A percentile compares a stretch with the other conserved stretches of the same genome.
phyloP scores from a whole-genome alignment of 768 basidiomycete genomes.

The Pulveroboletus ravenelii region DNA sequence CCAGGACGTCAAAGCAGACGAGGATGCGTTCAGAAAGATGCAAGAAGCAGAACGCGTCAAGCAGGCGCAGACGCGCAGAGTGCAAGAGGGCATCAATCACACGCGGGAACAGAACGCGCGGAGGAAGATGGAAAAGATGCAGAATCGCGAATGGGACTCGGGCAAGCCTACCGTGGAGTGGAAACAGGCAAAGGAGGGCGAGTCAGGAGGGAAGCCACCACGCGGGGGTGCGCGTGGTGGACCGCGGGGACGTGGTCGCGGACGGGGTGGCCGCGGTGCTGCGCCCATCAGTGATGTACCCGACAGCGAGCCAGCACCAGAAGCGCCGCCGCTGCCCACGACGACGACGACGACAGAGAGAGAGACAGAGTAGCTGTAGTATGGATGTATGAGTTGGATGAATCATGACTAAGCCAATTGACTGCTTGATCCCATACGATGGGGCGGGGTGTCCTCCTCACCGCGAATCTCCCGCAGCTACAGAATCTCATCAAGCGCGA shows the following conservation, averaged over 20 bases:
- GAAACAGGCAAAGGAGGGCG: conserved; percentile 1
- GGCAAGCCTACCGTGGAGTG: conserved; percentile 44
- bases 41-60: conserved; percentile 61
- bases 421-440: background rate
- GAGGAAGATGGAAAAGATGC: conserved; percentile 76
- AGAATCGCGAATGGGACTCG: conserved; percentile 80
- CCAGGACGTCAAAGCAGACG: conserved; percentile 78
- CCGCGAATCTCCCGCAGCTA: conserved; percentile 88
- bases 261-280: conserved; percentile 25
- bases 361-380: background rate
- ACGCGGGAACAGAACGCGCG: conserved; percentile 76
- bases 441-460: conserved; percentile 45
- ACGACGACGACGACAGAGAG: background rate
- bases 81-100: conserved; percentile 64
- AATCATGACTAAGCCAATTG: conserved; percentile 19
- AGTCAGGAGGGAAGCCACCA: conserved; percentile 20
- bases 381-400: conserved; percentile 2
- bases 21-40: conserved; percentile 69
- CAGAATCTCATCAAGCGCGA: conserved; percentile 98
- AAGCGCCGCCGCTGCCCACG: background rate
- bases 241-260: conserved; percentile 35
- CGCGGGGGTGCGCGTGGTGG: conserved; percentile 33
- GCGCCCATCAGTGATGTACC: background rate
- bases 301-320: background rate
- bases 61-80: conserved; percentile 53